A percentile compares a stretch with the other conserved stretches of the same genome.
These are phyloP conservation scores for Graphiopsis chlorocephala DNA, from an alignment of 2,329 filamentous ascomycete genomes.

Conservation along the genomic window DNA sequence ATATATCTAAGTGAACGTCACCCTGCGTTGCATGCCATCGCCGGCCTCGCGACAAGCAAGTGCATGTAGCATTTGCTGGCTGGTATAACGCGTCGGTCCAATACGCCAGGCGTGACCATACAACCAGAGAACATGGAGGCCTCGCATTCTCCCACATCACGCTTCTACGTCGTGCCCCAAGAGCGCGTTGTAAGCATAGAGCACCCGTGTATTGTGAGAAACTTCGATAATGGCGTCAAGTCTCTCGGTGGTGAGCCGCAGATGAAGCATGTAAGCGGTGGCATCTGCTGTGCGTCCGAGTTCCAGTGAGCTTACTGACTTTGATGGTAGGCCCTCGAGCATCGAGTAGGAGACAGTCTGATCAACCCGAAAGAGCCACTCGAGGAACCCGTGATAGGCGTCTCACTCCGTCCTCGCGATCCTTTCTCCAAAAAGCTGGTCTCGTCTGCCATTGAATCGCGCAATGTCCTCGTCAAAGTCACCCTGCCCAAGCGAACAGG, in stretches of 20 bases:
- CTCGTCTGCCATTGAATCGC: constrained; percentile 71
- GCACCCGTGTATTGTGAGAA: constrained; percentile 64
- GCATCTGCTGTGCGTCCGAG: no score
- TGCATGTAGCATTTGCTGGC: neutral
- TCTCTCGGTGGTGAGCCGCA: constrained; percentile 59
- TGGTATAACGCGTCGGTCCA: neutral
- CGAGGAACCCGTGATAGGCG: constrained; percentile 53
- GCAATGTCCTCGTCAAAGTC: constrained; percentile 83
- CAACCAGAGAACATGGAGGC: neutral
- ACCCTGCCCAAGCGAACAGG: constrained; percentile 85
- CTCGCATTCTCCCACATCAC: neutral
- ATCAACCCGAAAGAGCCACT: constrained; percentile 35
- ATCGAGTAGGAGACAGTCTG: constrained; percentile 30
- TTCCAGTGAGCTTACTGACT: neutral
- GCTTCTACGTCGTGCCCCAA: constrained; percentile 45
- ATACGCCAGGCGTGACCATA: neutral
- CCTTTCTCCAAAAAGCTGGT: constrained; percentile 73
- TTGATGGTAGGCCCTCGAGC: constrained; percentile 29
- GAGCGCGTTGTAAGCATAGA: constrained; percentile 60
- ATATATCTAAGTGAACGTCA: neutral
- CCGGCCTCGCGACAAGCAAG: neutral
- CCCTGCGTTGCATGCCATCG: neutral
- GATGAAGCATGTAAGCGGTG: constrained; percentile 50
- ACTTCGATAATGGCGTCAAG: constrained; percentile 61
- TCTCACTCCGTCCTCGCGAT: constrained; percentile 79